Evolutionary conservation across 2,329 filamentous ascomycete genomes (phyloP).

Genomic region (Leptographium procerum): DNA sequence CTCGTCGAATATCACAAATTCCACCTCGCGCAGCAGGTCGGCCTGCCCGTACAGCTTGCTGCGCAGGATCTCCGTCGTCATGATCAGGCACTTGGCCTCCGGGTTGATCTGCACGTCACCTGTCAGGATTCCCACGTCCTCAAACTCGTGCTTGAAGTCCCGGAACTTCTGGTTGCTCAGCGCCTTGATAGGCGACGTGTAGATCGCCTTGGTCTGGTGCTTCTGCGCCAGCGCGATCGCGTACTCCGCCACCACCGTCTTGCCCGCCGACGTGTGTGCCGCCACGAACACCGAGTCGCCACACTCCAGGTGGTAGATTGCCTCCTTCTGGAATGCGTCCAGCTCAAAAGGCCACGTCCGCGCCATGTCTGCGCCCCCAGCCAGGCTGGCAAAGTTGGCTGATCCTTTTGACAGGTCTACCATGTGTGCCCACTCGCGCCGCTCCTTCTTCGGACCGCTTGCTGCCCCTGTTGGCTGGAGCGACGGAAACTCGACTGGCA

Average conservation of each 20-base stretch:
- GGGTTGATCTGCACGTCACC: slow-evolving; percentile 97
- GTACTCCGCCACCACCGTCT: slow-evolving; percentile 97
- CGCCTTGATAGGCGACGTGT: slow-evolving; percentile 97
- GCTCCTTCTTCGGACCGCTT: slow-evolving; percentile 60
- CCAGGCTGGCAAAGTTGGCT: slow-evolving; percentile 83
- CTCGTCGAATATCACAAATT: slow-evolving; percentile 98
- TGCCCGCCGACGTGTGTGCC: slow-evolving; percentile 93
- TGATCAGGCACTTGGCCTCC: slow-evolving; percentile 95
- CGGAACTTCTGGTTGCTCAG: slow-evolving; percentile 98
- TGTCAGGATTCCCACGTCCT: slow-evolving; percentile 92
- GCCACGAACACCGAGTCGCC: slow-evolving; percentile 97
- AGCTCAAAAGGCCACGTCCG: slow-evolving; percentile 94
- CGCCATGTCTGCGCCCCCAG: slow-evolving; percentile 74
- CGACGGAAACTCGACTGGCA: slow-evolving; percentile 89
- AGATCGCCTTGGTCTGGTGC: slow-evolving; percentile 99
- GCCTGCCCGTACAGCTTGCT: slow-evolving; percentile 98
- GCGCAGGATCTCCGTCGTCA: slow-evolving; percentile 95
- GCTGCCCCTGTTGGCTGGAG: slow-evolving; percentile 74
- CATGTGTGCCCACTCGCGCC: slow-evolving; percentile 93
- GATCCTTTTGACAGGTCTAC: slow-evolving; percentile 91
- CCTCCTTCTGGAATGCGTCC: slow-evolving; percentile 97
- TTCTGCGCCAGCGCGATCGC: slow-evolving; percentile 93
- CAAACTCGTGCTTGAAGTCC: slow-evolving; percentile 81
- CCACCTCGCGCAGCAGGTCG: slow-evolving; percentile 90
- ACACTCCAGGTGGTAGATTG: slow-evolving; percentile 91